A percentile compares a stretch with the other conserved stretches of the same genome.
These are phyloP conservation scores for Quercus aquifolioides DNA, from an alignment of 306 rosid genomes.

Conservation along the genomic window DNA sequence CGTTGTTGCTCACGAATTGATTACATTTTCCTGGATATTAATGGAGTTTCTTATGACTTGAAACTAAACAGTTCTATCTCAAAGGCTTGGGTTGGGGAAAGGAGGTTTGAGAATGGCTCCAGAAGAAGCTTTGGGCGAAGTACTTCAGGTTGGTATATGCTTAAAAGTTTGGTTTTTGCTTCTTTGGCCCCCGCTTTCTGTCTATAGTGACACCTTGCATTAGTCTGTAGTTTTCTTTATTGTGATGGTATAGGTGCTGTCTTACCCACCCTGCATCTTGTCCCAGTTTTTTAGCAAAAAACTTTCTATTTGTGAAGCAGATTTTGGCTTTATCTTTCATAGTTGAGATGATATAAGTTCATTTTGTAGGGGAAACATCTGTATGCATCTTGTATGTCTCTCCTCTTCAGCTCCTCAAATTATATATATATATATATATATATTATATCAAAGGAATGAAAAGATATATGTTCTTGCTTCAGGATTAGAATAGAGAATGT, in stretches of 20 bases:
- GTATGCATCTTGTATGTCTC: neutral
- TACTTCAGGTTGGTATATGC: constrained; percentile 66
- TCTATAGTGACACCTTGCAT: neutral
- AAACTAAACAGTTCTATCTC: constrained; percentile 79
- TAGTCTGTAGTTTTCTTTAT: neutral
- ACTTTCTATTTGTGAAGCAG: neutral
- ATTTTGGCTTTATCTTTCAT: neutral
- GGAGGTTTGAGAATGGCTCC: constrained; percentile 98
- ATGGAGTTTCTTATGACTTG: constrained; percentile 23
- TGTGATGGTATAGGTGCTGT: neutral
- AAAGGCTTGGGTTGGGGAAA: constrained; percentile 95
- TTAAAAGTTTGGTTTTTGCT: neutral
- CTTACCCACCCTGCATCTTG: neutral
- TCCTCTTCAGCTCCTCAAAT: neutral
- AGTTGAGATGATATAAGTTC: neutral
- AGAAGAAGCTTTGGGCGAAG: constrained; percentile 85
- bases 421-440: too few relatives aligned
- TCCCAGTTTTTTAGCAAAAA: neutral
- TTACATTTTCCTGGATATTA: constrained; percentile 5
- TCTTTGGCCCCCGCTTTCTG: neutral
- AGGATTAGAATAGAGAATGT: too few relatives aligned
- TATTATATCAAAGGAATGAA: too few relatives aligned
- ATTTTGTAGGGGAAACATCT: neutral
- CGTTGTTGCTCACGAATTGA: constrained; percentile 3
- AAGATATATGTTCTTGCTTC: too few relatives aligned